These are phyloP conservation scores for Saturnispora galanensis DNA, from an alignment of 805 yeast genomes.

Conservation along the genomic window DNA sequence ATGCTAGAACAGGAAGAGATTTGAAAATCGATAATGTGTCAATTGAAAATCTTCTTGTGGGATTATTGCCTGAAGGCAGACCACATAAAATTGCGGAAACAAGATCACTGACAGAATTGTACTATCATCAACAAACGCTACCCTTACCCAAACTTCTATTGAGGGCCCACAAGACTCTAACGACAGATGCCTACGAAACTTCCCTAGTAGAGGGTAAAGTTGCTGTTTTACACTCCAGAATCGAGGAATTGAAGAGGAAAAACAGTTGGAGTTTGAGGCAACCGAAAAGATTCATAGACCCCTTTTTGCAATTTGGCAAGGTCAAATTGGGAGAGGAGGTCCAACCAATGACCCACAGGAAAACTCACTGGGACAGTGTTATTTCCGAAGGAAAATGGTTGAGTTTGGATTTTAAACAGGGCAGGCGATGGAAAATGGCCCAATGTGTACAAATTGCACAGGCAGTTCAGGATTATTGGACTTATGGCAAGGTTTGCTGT, in stretches of 20 bases:
- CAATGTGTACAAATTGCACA: constrained; percentile 62
- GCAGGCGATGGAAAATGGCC: constrained; percentile 56
- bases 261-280: constrained; percentile 90
- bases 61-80: constrained; percentile 39
- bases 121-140: constrained; percentile 77
- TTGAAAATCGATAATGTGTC: constrained; percentile 31
- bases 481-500: constrained; percentile 59
- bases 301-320: constrained; percentile 34
- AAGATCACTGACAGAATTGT: constrained; percentile 72
- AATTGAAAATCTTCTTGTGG: constrained; percentile 33
- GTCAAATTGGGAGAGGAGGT: constrained; percentile 1
- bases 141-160: constrained; percentile 77
- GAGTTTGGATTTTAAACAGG: constrained; percentile 67
- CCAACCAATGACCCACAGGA: constrained; percentile 22
- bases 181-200: constrained; percentile 77
- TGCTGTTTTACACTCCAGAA: constrained; percentile 79
- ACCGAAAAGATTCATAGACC: constrained; percentile 63
- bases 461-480: constrained; percentile 72
- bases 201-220: constrained; percentile 85
- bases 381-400: constrained; percentile 79
- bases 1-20: constrained; percentile 23
- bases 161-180: constrained; percentile 74
- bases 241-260: constrained; percentile 81
- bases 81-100: constrained; percentile 50
- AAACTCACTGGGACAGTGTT: constrained; percentile 62